Evolutionary conservation across 2,329 filamentous ascomycete genomes (phyloP).

Genomic region (Sordariomycetes sp.): DNA sequence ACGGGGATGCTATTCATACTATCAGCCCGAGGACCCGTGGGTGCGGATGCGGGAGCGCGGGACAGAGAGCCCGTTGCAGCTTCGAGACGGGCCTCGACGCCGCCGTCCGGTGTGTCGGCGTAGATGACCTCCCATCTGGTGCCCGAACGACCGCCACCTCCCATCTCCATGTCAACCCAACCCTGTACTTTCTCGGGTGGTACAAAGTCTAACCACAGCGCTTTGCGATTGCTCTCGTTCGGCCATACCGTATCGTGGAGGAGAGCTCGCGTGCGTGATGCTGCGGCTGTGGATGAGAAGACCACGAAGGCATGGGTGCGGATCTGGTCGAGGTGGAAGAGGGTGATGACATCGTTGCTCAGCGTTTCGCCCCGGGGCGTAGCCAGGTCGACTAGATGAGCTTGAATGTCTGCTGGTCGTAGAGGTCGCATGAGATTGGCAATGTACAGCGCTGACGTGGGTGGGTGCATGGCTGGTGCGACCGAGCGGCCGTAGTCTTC

Average conservation of each 20-base stretch:
- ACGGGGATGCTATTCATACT: conserved; percentile 24
- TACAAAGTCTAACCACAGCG: conserved; percentile 83
- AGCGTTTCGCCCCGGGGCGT: conserved; percentile 43
- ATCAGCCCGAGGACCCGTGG: conserved; percentile 10
- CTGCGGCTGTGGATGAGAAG: conserved; percentile 61
- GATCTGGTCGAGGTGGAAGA: conserved; percentile 76
- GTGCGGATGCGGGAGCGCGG: conserved; percentile 1
- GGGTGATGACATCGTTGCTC: conserved; percentile 43
- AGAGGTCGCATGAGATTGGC: conserved; percentile 84
- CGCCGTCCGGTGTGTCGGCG: conserved; percentile 43
- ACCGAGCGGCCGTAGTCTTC: not conserved
- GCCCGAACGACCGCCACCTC: conserved; percentile 29
- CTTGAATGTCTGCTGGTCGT: conserved; percentile 55
- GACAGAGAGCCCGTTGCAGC: not conserved
- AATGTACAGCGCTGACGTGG: conserved; percentile 77
- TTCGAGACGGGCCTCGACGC: conserved; percentile 44
- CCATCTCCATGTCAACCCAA: conserved; percentile 66
- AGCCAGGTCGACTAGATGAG: conserved; percentile 62
- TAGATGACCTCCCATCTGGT: conserved; percentile 68
- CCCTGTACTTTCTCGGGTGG: conserved; percentile 61
- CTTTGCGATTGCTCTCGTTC: conserved; percentile 73
- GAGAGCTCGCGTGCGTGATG: conserved; percentile 64
- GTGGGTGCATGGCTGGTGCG: conserved; percentile 55
- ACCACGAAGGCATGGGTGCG: conserved; percentile 79
- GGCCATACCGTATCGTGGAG: conserved; percentile 81